Conservation (phyloP, 176 grass and related monocot species). For the Oryza nivara region DNA sequence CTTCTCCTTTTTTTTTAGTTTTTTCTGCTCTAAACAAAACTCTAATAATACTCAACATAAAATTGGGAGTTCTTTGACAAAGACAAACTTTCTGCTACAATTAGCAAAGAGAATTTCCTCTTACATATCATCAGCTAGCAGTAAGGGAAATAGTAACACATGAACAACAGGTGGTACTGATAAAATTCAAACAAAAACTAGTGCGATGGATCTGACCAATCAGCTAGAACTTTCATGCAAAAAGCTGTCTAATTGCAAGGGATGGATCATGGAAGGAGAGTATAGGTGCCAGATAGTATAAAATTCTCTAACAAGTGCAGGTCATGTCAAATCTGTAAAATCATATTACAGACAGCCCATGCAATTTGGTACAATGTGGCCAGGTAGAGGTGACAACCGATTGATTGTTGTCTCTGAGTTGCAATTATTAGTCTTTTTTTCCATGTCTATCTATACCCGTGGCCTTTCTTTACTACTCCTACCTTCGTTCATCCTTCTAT, state of each 20-base stretch:
- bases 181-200: neutral
- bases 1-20: too few species aligned
- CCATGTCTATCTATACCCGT: conserved; percentile 15
- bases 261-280: neutral
- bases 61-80: neutral
- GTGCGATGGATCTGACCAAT: neutral
- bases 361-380: conserved; percentile 37
- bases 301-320: conserved; percentile 16
- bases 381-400: conserved; percentile 56
- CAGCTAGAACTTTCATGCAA: neutral
- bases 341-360: conserved; percentile 27
- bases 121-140: neutral
- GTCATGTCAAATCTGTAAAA: conserved; percentile 46
- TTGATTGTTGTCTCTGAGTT: conserved; percentile 49
- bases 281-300: conserved; percentile 1
- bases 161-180: neutral
- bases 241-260: conserved; percentile 8
- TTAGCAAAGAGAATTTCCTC: neutral
- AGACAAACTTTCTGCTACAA: neutral
- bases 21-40: too few species aligned
- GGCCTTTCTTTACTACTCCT: neutral
- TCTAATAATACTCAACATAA: neutral
- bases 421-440: conserved; percentile 52
- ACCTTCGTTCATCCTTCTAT: neutral
- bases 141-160: neutral